Conservation (phyloP, 169 alveolate genomes). For the Plasmodium relictum region DNA sequence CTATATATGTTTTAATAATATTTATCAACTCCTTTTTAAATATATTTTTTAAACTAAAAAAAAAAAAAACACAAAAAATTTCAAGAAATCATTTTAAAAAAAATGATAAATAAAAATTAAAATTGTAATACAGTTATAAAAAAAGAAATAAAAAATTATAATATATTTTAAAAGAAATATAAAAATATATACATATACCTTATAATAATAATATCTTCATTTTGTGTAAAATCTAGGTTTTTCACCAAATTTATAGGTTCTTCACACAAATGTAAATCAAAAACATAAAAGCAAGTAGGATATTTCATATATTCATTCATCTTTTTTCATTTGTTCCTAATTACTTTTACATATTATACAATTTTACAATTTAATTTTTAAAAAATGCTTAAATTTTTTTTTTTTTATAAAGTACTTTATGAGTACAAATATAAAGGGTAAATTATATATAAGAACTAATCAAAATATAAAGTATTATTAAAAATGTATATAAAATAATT, state of each 20-base stretch:
- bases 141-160: neutral
- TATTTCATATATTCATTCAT: conserved; percentile 25
- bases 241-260: conserved; percentile 1
- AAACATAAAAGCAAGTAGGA: conserved; percentile 34
- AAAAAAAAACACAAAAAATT: neutral
- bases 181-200: conserved; percentile 8
- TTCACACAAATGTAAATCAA: neutral
- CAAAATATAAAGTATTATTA: too few relatives aligned
- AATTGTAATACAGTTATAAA: neutral
- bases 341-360: neutral
- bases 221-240: neutral
- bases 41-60: conserved; percentile 16
- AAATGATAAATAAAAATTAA: neutral
- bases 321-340: neutral
- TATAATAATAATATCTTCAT: conserved; percentile 45
- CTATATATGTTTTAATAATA: neutral
- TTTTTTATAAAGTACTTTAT: too few relatives aligned
- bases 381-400: too few relatives aligned
- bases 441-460: too few relatives aligned
- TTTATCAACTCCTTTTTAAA: neutral
- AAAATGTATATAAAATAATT: too few relatives aligned
- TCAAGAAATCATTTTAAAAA: too few relatives aligned
- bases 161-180: neutral
- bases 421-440: too few relatives aligned
- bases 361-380: too few relatives aligned